Base-by-base conservation (phyloP, 1,139 yeast genomes). In the Hanseniaspora uvarum region DNA sequence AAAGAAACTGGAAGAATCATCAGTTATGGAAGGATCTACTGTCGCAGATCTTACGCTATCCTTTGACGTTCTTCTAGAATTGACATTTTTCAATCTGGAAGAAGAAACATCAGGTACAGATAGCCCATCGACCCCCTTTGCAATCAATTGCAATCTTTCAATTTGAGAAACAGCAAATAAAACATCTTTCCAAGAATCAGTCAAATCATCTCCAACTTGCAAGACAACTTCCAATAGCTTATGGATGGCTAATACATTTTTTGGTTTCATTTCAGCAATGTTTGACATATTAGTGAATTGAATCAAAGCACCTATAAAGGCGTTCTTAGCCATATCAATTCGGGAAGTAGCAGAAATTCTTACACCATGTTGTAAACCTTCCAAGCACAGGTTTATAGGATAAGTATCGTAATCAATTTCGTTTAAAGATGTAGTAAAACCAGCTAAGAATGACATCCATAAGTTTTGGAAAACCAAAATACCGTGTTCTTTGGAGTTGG, bases 381-480 rank as follows among this genome's bases (percentile, higher is more conserved):
- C 95, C 56, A 94, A 72, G 61, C 96, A 84, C 5, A 77, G 68
- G 56, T 73, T 76, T n/a, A 85, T 75, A 5, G 86, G 79, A 51
- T 82, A 92, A 16, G 76, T 75, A 60, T 88, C 96, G 7, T 23
- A 23, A 59, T 86, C 94, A 58, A 83, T 82, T 57, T 86, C 95
- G 65, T 85, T 88, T 70, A 89, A 87, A 4, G 96, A 94, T 3
- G 94, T 94, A 0, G 96, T 87, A 53, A 94, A 74, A 0, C 95
- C 96, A 5, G 96, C 98, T 60, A 94, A 73, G 53, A 92, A 78
- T 0, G 96, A 87, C 96, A 92, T 88, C 99, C 99, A 94, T 50
- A 86, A 73, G 14, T 87, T 87, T 62, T 89, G 96, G 69, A 92
- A 92, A 65, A 94, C 86, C 0, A 96, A 92, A 63, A 79, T 84